Evolutionary conservation across 306 rosid species (phyloP).

Genomic region (Pyrus bretschneideri): DNA sequence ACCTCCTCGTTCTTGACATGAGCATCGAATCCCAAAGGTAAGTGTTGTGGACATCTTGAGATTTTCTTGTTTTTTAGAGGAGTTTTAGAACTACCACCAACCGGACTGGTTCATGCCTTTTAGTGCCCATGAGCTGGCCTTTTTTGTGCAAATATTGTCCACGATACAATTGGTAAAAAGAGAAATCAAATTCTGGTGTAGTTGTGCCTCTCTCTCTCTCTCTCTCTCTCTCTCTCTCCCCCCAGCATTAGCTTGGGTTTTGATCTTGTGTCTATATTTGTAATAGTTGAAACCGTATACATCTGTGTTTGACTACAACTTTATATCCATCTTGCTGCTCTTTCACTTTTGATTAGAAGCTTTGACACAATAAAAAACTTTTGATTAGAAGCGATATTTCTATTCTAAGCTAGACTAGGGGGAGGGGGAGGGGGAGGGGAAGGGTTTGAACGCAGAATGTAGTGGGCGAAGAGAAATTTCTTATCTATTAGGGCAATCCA

Average conservation of each 20-base stretch:
- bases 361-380: too few relatives aligned
- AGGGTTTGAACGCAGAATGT: too few relatives aligned
- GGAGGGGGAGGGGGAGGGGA: too few relatives aligned
- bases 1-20: conserved; percentile 11
- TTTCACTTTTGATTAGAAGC: too few relatives aligned
- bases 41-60: conserved; percentile 16
- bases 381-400: too few relatives aligned
- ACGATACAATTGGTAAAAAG: conserved; percentile 1
- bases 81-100: not conserved
- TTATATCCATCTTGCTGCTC: not conserved
- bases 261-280: too few relatives aligned
- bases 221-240: not conserved
- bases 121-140: conserved; percentile 34
- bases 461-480: too few relatives aligned
- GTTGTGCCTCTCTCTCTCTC: not conserved
- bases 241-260: too few relatives aligned
- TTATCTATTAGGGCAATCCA: too few relatives aligned
- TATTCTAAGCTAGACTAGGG: too few relatives aligned
- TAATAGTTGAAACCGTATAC: too few relatives aligned
- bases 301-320: not conserved
- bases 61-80: not conserved
- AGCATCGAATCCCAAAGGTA: conserved; percentile 10
- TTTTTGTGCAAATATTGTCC: conserved; percentile 17
- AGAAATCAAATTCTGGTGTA: conserved; percentile 1
- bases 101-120: conserved; percentile 33